Evolutionary conservation across 2,329 filamentous ascomycete species (phyloP).

Genomic region (Exophiala sp.): DNA sequence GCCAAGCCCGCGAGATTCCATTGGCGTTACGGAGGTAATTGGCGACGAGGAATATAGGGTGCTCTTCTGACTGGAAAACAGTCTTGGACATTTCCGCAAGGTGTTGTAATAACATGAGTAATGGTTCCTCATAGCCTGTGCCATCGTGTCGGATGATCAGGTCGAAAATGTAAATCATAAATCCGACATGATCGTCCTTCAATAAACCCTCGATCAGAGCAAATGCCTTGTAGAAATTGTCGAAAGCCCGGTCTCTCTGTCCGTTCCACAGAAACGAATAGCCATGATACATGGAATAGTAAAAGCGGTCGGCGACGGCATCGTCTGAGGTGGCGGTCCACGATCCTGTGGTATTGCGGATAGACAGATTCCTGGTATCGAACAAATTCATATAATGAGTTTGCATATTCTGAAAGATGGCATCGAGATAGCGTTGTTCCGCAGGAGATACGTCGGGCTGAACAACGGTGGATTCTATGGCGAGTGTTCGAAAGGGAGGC

Average conservation of each 20-base stretch:
- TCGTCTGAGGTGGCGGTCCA: constrained; percentile 29
- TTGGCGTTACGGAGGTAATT: constrained; percentile 20
- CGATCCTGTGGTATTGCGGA: constrained; percentile 19
- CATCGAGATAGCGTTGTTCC: constrained; percentile 24
- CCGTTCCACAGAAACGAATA: constrained; percentile 28
- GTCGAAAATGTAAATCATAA: constrained; percentile 30
- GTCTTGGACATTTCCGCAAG: constrained; percentile 25
- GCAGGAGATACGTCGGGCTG: constrained; percentile 14
- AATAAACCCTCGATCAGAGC: constrained; percentile 26
- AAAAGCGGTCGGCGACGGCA: constrained; percentile 27
- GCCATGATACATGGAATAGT: constrained; percentile 29
- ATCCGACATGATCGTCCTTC: constrained; percentile 27
- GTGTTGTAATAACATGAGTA: constrained; percentile 26
- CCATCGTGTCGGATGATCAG: constrained; percentile 28
- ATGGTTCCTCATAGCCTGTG: constrained; percentile 27
- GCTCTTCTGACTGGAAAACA: constrained; percentile 23
- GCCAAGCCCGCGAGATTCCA: constrained; percentile 20
- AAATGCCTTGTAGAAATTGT: constrained; percentile 27
- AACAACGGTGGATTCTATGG: constrained; percentile 24
- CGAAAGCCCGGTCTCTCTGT: constrained; percentile 25
- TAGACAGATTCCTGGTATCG: constrained; percentile 21
- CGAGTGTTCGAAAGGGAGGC: constrained; percentile 25
- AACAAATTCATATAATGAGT: constrained; percentile 26
- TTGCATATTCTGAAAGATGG: constrained; percentile 24
- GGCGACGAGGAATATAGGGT: constrained; percentile 27